phyloP scores from a whole-genome alignment of 2,329 filamentous ascomycete species.

The Fusarium staphyleae region DNA sequence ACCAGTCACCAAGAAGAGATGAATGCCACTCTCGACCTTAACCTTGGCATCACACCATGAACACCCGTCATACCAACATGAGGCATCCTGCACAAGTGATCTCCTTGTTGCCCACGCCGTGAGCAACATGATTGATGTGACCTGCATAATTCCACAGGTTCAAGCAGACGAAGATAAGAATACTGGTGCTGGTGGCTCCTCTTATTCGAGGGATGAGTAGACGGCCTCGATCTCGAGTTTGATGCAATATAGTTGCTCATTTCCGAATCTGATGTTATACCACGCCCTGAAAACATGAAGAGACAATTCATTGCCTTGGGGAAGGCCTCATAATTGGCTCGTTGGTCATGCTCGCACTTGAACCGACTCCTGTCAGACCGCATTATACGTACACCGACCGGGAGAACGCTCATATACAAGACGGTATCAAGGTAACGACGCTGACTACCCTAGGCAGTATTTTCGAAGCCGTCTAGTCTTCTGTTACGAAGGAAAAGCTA shows the following conservation, averaged over 20 bases:
- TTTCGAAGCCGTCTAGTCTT: conserved; percentile 26
- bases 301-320: conserved; percentile 30
- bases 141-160: conserved; percentile 10
- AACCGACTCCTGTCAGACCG: conserved; percentile 26
- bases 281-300: conserved; percentile 26
- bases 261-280: conserved; percentile 17
- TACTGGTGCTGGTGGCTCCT: conserved; percentile 27
- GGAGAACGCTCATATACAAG: conserved; percentile 28
- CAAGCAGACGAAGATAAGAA: conserved; percentile 18
- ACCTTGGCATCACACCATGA: neutral
- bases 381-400: conserved; percentile 25
- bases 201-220: conserved; percentile 20
- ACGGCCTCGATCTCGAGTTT: conserved; percentile 20
- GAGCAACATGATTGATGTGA: conserved; percentile 18
- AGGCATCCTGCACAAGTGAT: conserved; percentile 3
- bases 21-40: neutral
- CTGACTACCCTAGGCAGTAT: conserved; percentile 19
- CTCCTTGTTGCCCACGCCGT: conserved; percentile 19
- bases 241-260: conserved; percentile 22
- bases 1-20: neutral
- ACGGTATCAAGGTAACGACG: conserved; percentile 28
- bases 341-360: conserved; percentile 28
- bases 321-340: conserved; percentile 32
- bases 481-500: conserved; percentile 29
- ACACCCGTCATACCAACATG: conserved; percentile 18